phyloP scores from a whole-genome alignment of 306 rosid species.

The Medicago arabica region DNA sequence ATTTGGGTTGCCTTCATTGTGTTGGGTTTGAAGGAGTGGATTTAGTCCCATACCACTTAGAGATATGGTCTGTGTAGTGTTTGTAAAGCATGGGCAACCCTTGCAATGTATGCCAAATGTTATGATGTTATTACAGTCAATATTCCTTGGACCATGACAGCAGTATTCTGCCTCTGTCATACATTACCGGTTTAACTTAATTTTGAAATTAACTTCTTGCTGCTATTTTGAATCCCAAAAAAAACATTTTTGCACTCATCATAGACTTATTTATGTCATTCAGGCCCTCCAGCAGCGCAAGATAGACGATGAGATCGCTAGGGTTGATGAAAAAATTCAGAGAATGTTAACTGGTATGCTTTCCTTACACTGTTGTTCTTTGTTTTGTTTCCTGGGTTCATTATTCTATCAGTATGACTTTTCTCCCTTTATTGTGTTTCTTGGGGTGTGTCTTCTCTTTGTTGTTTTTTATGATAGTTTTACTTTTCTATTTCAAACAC shows the following conservation, averaged over 20 bases:
- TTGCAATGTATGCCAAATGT: not conserved
- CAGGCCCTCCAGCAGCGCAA: constrained; percentile 72
- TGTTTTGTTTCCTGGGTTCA: constrained; percentile 32
- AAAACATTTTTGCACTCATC: constrained; percentile 17
- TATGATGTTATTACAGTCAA: constrained; percentile 4
- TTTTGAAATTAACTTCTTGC: constrained; percentile 22
- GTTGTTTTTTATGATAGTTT: constrained; percentile 9
- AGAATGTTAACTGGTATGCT: constrained; percentile 64
- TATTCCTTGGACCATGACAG: constrained; percentile 22
- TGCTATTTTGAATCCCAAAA: constrained; percentile 35
- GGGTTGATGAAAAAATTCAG: constrained; percentile 62
- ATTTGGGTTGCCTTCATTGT: no score
- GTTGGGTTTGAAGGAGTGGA: no score
- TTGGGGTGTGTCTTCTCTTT: constrained; percentile 16
- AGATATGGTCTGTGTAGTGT: no score
- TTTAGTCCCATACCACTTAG: no score
- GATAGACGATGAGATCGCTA: constrained; percentile 72
- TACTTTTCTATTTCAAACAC: not conserved
- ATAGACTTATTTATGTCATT: constrained; percentile 43
- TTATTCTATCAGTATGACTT: not conserved
- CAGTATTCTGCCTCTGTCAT: constrained; percentile 11
- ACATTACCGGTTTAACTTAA: constrained; percentile 19
- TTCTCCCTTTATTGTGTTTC: not conserved
- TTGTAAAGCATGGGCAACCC: no score
- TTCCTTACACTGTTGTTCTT: not conserved